Evolutionary conservation across 352 stramenopile species (phyloP), one percentile per base, ranked within the genome.

Genomic region (Aphanomyces stellatus): DNA sequence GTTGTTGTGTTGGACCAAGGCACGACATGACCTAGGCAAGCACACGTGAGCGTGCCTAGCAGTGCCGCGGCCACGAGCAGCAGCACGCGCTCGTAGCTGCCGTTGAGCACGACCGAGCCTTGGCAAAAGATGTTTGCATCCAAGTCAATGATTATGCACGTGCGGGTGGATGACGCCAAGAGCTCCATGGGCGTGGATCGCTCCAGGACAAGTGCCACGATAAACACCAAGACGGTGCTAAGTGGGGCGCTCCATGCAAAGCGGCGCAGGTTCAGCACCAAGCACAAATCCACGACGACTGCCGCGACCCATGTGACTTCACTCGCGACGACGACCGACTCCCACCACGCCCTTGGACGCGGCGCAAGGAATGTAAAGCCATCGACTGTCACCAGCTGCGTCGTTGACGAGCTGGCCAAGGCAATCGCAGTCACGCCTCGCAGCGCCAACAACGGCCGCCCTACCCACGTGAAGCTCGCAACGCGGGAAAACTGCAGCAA

Each of bases 401-500:
- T 43, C 8, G 8, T 8, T 43, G 37, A 8, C 37, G 37, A 43
- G 17, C 37, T 43, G 8, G 48, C 22, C 35, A 63, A 27, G 24
- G 13, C 48, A 17, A 49, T 31, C 8, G 55, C 41, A 13, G 55
- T 63, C 7, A 49, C 4, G 24, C 55, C 35, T 49, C 55, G 55
- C 22, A 63, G 41, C 17, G 11, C 31, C 2, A 63, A 24, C n/a
- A 63, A 25, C 27, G 55, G 55, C 8, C 55, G 55, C 2, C 55
- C 55, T 19, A 51, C 55, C 55, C 55, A 63, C 22, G 41, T 30
- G 24, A 63, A 13, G 11, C 55, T 31, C 13, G 28, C 55, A 13
- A 63, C 55, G 2, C 35, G 55, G 11, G 17, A 13, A 51, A 63
- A 51, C 11, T 63, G 22, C 19, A 43, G 48, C 55, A 63, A 42